Conservation (phyloP, 495 filamentous ascomycete species). For the Hyaloscypha bicolor region DNA sequence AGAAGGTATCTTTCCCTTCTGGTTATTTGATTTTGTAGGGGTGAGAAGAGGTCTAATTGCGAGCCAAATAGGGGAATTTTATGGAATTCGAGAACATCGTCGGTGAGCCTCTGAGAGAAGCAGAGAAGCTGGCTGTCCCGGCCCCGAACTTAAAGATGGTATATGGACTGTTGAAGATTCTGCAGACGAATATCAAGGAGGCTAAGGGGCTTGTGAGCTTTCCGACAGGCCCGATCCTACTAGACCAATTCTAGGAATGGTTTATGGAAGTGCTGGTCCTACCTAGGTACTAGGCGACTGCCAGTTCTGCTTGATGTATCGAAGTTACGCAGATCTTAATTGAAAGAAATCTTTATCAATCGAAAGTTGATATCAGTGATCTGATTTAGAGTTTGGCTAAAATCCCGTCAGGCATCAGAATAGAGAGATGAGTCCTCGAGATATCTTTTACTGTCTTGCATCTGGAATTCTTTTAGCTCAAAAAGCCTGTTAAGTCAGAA, state of each 20-base stretch:
- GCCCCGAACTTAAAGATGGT: slow-evolving; percentile 48
- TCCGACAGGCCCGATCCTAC: background rate
- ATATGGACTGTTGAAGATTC: slow-evolving; percentile 44
- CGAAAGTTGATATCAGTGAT: background rate
- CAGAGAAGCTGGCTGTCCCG: slow-evolving; percentile 41
- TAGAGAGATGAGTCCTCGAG: slow-evolving; percentile 16
- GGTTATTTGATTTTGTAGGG: slow-evolving; percentile 33
- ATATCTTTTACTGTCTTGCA: slow-evolving; percentile 21
- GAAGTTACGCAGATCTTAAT: background rate
- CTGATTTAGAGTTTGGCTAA: slow-evolving; percentile 6
- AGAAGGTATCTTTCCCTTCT: slow-evolving; percentile 33
- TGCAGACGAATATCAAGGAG: slow-evolving; percentile 45
- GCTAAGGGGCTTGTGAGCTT: slow-evolving; percentile 31
- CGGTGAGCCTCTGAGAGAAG: slow-evolving; percentile 55
- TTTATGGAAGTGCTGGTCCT: too few species aligned
- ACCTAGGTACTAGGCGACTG: too few species aligned
- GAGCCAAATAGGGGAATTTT: slow-evolving; percentile 43
- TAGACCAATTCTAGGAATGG: too few species aligned
- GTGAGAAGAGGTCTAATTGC: background rate
- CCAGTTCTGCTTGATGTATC: background rate
- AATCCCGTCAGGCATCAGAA: slow-evolving; percentile 7
- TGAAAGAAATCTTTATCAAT: background rate
- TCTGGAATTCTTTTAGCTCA: background rate
- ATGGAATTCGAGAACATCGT: slow-evolving; percentile 57
- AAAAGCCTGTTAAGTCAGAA: background rate